Evolutionary conservation across 1,284 basidiomycete species (phyloP), one percentile per base, ranked within the genome.

Genomic region (Ceraceosorus bombacis): DNA sequence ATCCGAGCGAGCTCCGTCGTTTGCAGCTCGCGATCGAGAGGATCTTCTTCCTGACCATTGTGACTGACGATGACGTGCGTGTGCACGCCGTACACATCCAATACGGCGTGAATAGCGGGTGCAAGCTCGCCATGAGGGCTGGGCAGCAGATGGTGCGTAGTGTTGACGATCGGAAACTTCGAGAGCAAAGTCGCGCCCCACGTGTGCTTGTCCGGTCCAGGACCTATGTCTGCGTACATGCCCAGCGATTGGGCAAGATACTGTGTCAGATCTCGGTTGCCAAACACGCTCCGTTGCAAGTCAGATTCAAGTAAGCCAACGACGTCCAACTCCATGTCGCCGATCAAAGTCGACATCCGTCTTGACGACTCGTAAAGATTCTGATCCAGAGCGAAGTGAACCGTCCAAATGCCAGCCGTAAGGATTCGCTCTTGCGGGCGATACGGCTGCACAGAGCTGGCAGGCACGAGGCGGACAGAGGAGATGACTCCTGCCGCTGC

Each of bases 141-240:
- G 0, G 92, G 91, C 36, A 95, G 82, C 4, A 95, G 82, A 74
- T 94, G 89, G 73, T 95, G 91, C 5, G 85, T 88, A 4, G 89
- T 88, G 71, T 87, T 87, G 71, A 95, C 82, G 76, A 96, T 95
- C 0, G 92, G 91, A 80, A 90, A 95, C 85, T 92, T 92, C 58
- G 65, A 69, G 52, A 73, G 62, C 4, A 75, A 68, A 43, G 65
- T 63, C 2, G 68, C 69, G n/a, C 71, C 70, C 92, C 92, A 96
- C 0, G 92, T 96, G 75, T 94, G 90, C 65, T 86, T 81, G 76
- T 89, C 89, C 0, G 90, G 89, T 17, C 89, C 89, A 2, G 91
- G 91, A 5, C 91, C 91, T 12, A 92, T 75, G 66, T 82, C 81
- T 41, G 81, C 79, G 53, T 82, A 81, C 79, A 89, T 94, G 51